These are phyloP conservation scores for Cochlearia excelsa DNA, from an alignment of 345 rosid genomes.

Conservation along the genomic window DNA sequence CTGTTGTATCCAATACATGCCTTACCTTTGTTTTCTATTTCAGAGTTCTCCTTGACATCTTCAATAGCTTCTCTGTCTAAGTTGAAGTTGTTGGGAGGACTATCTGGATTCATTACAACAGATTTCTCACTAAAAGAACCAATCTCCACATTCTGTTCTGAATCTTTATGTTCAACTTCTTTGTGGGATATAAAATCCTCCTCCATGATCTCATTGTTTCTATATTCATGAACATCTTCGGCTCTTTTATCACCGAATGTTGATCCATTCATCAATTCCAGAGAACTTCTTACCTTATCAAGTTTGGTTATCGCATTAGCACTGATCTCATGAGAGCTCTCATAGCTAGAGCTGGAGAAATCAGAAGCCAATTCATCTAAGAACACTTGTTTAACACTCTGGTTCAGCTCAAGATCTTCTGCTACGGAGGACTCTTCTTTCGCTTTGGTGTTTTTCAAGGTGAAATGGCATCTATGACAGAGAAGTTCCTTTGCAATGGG, in stretches of 20 bases:
- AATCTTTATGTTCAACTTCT: conserved; percentile 24
- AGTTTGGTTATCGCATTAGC: conserved; percentile 44
- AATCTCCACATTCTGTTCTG: conserved; percentile 44
- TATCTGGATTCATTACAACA: conserved; percentile 42
- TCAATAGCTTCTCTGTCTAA: conserved; percentile 31
- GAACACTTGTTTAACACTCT: conserved; percentile 11
- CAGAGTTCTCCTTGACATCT: conserved; percentile 37
- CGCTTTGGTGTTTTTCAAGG: conserved; percentile 40
- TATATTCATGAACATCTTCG: not conserved
- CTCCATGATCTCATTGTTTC: conserved; percentile 19
- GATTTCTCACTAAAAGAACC: conserved; percentile 41
- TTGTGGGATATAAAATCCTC: conserved; percentile 27
- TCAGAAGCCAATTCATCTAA: conserved; percentile 31
- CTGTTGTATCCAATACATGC: conserved; percentile 73
- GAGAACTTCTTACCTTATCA: conserved; percentile 28
- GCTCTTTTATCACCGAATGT: not conserved
- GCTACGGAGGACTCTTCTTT: conserved; percentile 39
- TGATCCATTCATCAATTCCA: conserved; percentile 48
- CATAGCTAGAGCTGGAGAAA: conserved; percentile 39
- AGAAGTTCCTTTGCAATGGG: conserved; percentile 51
- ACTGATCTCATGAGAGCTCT: conserved; percentile 39
- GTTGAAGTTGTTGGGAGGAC: conserved; percentile 40
- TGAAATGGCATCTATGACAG: conserved; percentile 82
- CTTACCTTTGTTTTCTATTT: conserved; percentile 56
- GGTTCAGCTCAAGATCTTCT: conserved; percentile 26